Base-by-base conservation (phyloP, 192 early-diverging fungal species). In the Coemansia guatemalensis region DNA sequence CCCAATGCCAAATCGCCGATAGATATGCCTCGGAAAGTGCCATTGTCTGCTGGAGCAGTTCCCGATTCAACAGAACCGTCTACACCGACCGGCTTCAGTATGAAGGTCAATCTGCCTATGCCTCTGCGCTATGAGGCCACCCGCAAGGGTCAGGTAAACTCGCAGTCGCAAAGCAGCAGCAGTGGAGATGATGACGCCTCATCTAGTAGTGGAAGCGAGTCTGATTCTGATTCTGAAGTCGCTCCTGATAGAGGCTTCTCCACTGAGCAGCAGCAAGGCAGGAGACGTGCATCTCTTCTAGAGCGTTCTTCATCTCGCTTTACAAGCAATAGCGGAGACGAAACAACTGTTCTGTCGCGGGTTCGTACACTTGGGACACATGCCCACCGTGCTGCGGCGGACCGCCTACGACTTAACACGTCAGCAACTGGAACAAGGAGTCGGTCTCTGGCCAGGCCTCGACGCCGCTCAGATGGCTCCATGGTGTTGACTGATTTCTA, bases 41-140 rank as follows among this genome's bases (percentile, higher is more conserved):
- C 35, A 39, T 39, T 39, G 9, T 39, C 35, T 39, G 35, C 11
- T 12, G 11, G 35, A 12, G 35, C 9, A 39, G 35, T 12, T 39
- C 9, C 35, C 11, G 9, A 39, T 39, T 39, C 35, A 27, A 41
- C 54, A 50, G 30, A 35, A 3, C 18, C 4, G 24, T 58, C 56
- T 2, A 48, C 62, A 5, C 54, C 63, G 3, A 25, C 27, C 20
- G 65, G 41, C 4, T 81, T 81, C 48, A 81, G 69, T 53, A 71
- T 74, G 68, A 61, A 55, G 4, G 73, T 81, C 26, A 81, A 81
- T 30, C 54, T 82, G 35, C 79, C 73, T 0, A 82, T 75, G 79
- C 79, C 73, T 8, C 48, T 60, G 25, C 63, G 69, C 20, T 75
- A 82, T 26, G 73, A 82, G 56, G 53, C 71, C 6, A 64, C 54